Base-by-base conservation (phyloP, 495 filamentous ascomycete species). In the Penicillium macrosclerotiorum region DNA sequence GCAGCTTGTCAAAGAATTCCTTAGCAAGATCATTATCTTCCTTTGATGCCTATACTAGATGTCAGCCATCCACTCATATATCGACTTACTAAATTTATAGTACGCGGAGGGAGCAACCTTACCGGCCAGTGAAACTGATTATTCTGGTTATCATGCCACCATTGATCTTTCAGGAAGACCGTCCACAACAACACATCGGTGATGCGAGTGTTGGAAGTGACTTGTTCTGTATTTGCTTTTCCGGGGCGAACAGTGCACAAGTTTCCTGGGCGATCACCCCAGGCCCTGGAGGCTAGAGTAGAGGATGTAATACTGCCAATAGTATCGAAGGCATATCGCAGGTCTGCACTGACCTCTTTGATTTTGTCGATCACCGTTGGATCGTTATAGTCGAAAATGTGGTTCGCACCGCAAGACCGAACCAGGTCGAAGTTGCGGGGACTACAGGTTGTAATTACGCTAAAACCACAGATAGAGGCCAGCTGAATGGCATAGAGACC, bases 321-420 rank as follows among this genome's bases (percentile, higher is more conserved):
- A 1, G 58, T 66, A 27, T 68, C 64, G 36, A 70, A 64, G 8
- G 45, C 38, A 32, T 59, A 43, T 7, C 33, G 4, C 0, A 68
- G 35, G 8, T 34, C 19, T 0, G 59, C 54, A 1, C 25, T 45
- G 0, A 26, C 48, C 6, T 29, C 30, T 3, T 37, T 36, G 24
- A 71, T 65, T 14, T 56, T 54, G 5, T 53, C 54, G 14, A 47
- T 43, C 9, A 62, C 48, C 1, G 42, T 5, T 11, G 39, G 32
- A 22, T 65, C 55, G 0, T 60, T 59, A 56, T 83, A 83, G 64
- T 84, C 77, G 52, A 78, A 81, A 5, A 74, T 73, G 22, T 64
- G 49, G 4, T 58, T 55, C 0, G 77, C 80, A 1, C 81, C 81
- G 8, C 62, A 65, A 1, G 48, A 58, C 11, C 64, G 64, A 18